Evolutionary conservation across 805 yeast genomes (phyloP).

Genomic region (Starmerella cellae): DNA sequence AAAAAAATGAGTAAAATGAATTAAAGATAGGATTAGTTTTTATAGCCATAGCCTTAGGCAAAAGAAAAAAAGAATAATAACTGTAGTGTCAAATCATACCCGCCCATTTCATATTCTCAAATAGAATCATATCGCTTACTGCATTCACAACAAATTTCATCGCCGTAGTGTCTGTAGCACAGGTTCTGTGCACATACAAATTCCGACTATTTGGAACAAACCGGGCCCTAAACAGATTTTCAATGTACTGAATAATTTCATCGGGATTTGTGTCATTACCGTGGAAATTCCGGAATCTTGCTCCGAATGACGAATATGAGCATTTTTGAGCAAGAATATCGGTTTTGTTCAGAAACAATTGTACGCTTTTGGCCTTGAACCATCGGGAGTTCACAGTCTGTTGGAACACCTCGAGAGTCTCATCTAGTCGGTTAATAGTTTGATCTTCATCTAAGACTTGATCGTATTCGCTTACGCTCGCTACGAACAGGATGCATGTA

Average conservation of each 20-base stretch:
- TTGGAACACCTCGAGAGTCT: conserved; percentile 71
- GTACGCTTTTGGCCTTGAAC: conserved; percentile 77
- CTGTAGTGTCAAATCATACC: conserved; percentile 17
- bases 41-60: neutral
- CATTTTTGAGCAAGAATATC: conserved; percentile 70
- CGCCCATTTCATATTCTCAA: conserved; percentile 46
- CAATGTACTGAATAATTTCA: conserved; percentile 60
- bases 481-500: conserved; percentile 74
- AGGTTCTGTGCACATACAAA: conserved; percentile 82
- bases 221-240: conserved; percentile 46
- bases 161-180: conserved; percentile 83
- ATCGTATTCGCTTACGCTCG: conserved; percentile 85
- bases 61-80: no score
- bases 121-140: conserved; percentile 81
- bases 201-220: conserved; percentile 54
- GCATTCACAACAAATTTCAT: conserved; percentile 88
- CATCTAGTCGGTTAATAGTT: conserved; percentile 79
- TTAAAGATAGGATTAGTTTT: no score
- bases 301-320: conserved; percentile 42
- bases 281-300: conserved; percentile 64
- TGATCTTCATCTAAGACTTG: conserved; percentile 84
- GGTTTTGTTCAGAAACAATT: conserved; percentile 75
- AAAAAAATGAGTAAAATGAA: no score
- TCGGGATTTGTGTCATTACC: conserved; percentile 54
- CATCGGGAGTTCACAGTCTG: conserved; percentile 72